Percentiles rank a stretch among this genome's conserved stretches.
These are phyloP conservation scores for Lentinus tigrinus DNA, from an alignment of 768 basidiomycete genomes.

Conservation along the genomic window DNA sequence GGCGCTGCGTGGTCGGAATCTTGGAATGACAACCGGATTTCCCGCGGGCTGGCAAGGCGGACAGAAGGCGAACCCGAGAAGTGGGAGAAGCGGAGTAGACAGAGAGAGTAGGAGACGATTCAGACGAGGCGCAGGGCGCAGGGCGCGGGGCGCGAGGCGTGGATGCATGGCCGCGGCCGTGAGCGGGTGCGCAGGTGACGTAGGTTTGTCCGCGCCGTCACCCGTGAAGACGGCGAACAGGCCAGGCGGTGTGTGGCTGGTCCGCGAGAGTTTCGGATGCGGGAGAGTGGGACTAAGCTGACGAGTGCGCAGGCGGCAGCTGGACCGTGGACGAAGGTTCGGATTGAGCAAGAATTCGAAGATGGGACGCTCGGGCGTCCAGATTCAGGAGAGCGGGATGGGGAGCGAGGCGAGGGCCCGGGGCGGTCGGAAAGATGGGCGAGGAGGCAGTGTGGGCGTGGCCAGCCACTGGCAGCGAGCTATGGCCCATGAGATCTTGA, in stretches of 20 bases:
- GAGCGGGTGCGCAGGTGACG: constrained; percentile 3
- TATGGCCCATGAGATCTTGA: neutral
- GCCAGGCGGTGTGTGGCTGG: too few relatives aligned
- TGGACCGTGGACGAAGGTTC: neutral
- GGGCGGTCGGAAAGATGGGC: constrained; percentile 3
- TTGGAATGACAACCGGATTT: constrained; percentile 4
- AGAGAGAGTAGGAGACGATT: too few relatives aligned
- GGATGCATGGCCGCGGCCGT: neutral
- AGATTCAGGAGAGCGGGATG: neutral
- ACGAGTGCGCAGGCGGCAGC: too few relatives aligned
- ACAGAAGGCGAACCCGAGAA: too few relatives aligned
- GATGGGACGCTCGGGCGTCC: neutral
- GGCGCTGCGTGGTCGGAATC: too few relatives aligned
- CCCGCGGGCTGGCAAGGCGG: neutral
- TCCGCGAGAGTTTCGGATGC: too few relatives aligned
- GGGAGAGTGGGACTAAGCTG: too few relatives aligned
- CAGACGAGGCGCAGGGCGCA: too few relatives aligned
- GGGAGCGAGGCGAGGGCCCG: too few relatives aligned
- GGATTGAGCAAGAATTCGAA: neutral
- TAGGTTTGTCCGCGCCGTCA: neutral
- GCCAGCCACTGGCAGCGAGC: neutral
- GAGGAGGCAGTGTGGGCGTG: constrained; percentile 1
- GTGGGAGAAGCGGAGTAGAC: too few relatives aligned
- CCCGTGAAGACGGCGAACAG: too few relatives aligned
- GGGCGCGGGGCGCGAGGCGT: neutral